Conservation (phyloP, 148 eudicot species). For the Gaultheria prostrata region DNA sequence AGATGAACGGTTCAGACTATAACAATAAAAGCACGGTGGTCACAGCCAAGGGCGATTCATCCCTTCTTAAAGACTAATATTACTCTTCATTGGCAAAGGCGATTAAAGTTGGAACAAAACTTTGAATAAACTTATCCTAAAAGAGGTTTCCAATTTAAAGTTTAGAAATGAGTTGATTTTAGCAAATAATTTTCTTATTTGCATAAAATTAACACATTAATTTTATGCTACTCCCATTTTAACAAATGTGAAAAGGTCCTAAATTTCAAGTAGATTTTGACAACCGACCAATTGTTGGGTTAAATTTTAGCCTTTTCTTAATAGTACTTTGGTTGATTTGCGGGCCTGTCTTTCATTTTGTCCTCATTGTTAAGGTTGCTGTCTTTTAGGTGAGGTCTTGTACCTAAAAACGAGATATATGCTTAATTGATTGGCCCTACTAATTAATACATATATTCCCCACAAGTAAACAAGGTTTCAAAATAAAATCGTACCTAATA, state of each 20-base stretch:
- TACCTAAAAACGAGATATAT: neutral
- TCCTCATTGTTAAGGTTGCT: neutral
- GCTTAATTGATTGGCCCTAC: neutral
- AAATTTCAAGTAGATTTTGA: neutral
- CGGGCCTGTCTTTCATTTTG: constrained; percentile 14
- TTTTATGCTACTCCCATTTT: too few relatives aligned
- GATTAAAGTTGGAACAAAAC: neutral
- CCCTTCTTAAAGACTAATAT: neutral
- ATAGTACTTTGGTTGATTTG: neutral
- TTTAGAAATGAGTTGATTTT: too few relatives aligned
- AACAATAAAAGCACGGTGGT: too few relatives aligned
- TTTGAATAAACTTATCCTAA: neutral
- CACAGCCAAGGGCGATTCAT: too few relatives aligned
- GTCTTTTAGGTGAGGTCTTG: constrained; percentile 3
- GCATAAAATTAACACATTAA: too few relatives aligned
- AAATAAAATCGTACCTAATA: neutral
- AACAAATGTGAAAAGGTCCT: too few relatives aligned
- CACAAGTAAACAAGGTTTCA: neutral
- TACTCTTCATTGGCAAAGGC: neutral
- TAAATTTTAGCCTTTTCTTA: neutral
- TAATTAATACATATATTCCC: neutral
- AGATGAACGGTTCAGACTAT: too few relatives aligned
- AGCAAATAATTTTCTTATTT: too few relatives aligned
- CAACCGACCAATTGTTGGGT: neutral
- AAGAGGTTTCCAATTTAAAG: neutral